Evolutionary conservation across 371 early-diverging fungal genomes (phyloP), one percentile per base, ranked within the genome.

Genomic region (Syncephalastrum sp.): DNA sequence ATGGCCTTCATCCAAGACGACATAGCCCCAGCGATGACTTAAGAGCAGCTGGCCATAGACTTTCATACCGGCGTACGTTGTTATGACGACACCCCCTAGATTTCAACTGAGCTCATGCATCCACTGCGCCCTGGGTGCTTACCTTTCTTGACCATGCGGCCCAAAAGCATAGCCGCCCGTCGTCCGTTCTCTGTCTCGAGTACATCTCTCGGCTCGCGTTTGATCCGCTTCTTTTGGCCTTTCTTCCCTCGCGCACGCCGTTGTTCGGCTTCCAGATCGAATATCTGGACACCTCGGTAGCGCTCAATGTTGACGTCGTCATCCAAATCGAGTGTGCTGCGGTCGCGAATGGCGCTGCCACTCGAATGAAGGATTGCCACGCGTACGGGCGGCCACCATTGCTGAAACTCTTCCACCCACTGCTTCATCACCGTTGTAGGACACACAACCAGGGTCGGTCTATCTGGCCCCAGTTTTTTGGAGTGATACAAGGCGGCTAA

Each of bases 1-100:
- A 72, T 99, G 99, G 0, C 99, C 99, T 77, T 99, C 99, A 74
- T 99, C 99, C 41, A 99, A 69, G 3, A 99, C 82, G n/a, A 89
- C 86, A 57, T 93, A 94, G 1, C 90, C 90, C 97, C 97, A 99
- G 41, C 75, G 69, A 48, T 85, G 79, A 14, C 82, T 81, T 12
- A 92, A 56, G 3, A 97, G 67, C 0, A 75, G 65, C 8, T 81
- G 74, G 12, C 86, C 69, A 63, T 96, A 87, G 1, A 82, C 76
- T 42, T 89, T 85, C 1, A 96, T 64, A 19, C 91, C 93, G 8
- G 86, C 89, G 59, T 92, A 97, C 0, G 97, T 94, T 1, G 95
- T 95, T 17, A 97, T 72, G 1, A 97, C 38, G 3, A 97, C 80
- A 63, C 94, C 94, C 13, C 97, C 94, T 72, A 58, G 44, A 12